Percentiles rank a stretch among this genome's conserved stretches.
Conservation (phyloP, 306 rosid species). For the Trifolium fragiferum region DNA sequence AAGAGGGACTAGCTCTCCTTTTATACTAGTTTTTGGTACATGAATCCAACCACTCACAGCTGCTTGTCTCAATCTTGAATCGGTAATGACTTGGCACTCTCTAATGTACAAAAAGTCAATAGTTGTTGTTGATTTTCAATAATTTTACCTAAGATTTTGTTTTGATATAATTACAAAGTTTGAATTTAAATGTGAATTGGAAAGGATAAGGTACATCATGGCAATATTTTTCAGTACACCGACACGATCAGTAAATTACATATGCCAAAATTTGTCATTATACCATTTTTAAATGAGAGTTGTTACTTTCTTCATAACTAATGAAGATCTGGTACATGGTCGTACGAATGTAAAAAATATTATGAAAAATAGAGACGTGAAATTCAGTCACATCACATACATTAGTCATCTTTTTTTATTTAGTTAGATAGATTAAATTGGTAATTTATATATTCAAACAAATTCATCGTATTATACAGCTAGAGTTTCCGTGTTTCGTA, state of each 20-base stretch:
- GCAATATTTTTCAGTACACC: not conserved
- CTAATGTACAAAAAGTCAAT: not conserved
- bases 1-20: not conserved
- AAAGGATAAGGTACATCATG: not conserved
- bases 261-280: not conserved
- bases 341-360: not conserved
- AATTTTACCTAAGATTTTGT: not conserved
- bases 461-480: not conserved
- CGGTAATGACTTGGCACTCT: not conserved
- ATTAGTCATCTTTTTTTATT: no score
- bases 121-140: not conserved
- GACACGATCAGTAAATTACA: not conserved
- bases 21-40: slow-evolving; percentile 1
- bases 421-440: no score
- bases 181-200: not conserved
- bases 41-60: not conserved
- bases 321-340: not conserved
- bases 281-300: not conserved
- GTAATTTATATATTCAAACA: not conserved
- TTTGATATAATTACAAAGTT: not conserved
- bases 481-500: not conserved
- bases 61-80: not conserved
- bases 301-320: not conserved
- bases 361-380: not conserved
- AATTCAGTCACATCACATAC: not conserved